Base-by-base conservation (phyloP, 148 eudicot genomes). In the Dysphania ambrosioides region DNA sequence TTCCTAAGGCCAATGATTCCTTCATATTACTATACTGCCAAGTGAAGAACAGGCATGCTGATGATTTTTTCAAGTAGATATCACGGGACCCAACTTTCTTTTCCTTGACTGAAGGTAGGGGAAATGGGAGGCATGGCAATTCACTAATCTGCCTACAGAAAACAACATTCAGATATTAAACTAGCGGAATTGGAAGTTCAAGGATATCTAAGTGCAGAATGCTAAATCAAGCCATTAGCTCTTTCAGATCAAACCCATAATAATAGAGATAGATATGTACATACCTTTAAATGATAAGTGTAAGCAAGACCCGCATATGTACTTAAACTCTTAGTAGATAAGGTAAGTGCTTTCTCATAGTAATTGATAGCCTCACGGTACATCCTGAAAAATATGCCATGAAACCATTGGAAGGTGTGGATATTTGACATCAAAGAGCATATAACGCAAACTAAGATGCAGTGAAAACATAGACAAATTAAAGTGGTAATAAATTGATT, bases 291-390 rank as follows among this genome's bases (percentile, higher is more conserved):
- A 76, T 95, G 98, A 71, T 92, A 89, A 68, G 98, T 95, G 86
- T 92, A 95, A n/a, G 96, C 98, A 77, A 95, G 97, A 63, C 98
- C 98, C 2, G 98, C 89, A 81, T 92, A 95, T 36, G 96, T 92
- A 85, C 97, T 90, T 68, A 90, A 82, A 81, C 98, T 88, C 85
- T 86, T 90, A 42, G 97, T 90, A 38, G 98, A 90, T 75, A 95
- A 77, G 32, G 96, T 87, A 68, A 95, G 97, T 34, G 97, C 97
- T 85, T 88, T 90, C 85, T 92, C 93, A 79, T 95, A 95, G 79
- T 85, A 86, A 8, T 83, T 75, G 77, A 92, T 85, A 30, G 98
- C 98, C 75, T 90, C 97, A 32, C 70, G 61, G 80, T 92, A 95
- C 84, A 82, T 80, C 96, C 98, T 95, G 92, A 72, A 72, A 76